A percentile compares a stretch with the other conserved stretches of the same genome.
phyloP scores from a whole-genome alignment of 805 yeast genomes.

The Saccharomycopsis sp. region DNA sequence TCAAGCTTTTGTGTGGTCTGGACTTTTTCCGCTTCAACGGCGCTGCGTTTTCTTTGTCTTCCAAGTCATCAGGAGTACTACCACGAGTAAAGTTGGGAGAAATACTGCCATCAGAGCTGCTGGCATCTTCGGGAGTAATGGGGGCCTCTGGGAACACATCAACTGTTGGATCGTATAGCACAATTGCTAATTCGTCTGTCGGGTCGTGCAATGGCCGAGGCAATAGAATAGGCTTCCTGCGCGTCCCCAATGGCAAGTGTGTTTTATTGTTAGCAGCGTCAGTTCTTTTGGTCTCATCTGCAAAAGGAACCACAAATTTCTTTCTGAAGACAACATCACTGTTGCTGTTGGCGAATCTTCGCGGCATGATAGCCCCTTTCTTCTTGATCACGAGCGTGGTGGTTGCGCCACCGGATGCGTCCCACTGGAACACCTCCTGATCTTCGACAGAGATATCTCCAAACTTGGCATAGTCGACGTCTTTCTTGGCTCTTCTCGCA shows the following conservation, averaged over 20 bases:
- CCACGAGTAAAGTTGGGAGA: too few species aligned
- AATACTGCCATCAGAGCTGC: background rate
- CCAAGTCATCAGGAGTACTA: background rate
- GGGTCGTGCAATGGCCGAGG: slow-evolving; percentile 96
- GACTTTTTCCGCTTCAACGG: slow-evolving; percentile 27
- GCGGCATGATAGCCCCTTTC: slow-evolving; percentile 54
- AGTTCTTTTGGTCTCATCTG: slow-evolving; percentile 26
- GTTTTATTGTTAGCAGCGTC: slow-evolving; percentile 30
- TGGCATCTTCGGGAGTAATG: background rate
- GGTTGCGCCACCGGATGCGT: slow-evolving; percentile 26
- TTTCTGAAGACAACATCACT: slow-evolving; percentile 36
- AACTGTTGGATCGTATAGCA: slow-evolving; percentile 88
- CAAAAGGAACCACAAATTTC: slow-evolving; percentile 57
- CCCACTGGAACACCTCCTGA: slow-evolving; percentile 30
- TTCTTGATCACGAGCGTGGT: slow-evolving; percentile 26
- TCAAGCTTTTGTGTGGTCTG: slow-evolving; percentile 55
- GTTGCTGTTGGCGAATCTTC: slow-evolving; percentile 35
- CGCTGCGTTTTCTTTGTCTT: background rate
- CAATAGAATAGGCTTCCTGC: slow-evolving; percentile 56
- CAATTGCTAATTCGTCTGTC: slow-evolving; percentile 84
- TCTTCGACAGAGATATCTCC: slow-evolving; percentile 31
- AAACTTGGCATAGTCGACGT: slow-evolving; percentile 29
- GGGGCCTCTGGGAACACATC: slow-evolving; percentile 35
- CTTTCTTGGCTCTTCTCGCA: slow-evolving; percentile 27
- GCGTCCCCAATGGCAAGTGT: slow-evolving; percentile 82